Conservation (phyloP, 805 yeast genomes). For the Wickerhamiella cacticola region DNA sequence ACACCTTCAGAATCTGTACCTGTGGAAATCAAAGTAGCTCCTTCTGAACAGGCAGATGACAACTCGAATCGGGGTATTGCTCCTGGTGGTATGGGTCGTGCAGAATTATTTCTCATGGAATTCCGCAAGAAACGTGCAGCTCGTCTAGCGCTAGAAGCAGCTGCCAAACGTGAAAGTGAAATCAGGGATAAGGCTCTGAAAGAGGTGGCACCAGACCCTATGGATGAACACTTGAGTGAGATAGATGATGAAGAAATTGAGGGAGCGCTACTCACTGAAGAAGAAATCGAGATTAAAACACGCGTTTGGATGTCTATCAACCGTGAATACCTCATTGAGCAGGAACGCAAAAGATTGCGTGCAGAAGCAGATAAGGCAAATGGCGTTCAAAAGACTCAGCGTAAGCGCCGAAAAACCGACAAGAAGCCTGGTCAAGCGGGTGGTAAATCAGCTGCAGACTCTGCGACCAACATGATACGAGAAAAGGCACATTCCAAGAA, state of each 20-base stretch:
- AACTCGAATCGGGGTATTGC: too few species aligned
- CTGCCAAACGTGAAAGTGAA: constrained; percentile 18
- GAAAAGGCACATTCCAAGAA: constrained; percentile 74
- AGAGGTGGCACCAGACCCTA: constrained; percentile 28
- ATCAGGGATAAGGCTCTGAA: constrained; percentile 34
- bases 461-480: constrained; percentile 63
- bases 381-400: constrained; percentile 50
- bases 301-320: constrained; percentile 83
- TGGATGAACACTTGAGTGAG: constrained; percentile 48
- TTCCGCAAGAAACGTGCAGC: constrained; percentile 21
- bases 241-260: constrained; percentile 76
- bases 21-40: not conserved
- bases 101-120: constrained; percentile 19
- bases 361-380: constrained; percentile 77
- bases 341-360: constrained; percentile 72
- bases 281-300: constrained; percentile 63
- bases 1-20: too few species aligned
- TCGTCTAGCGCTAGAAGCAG: constrained; percentile 13
- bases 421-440: constrained; percentile 26
- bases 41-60: too few species aligned
- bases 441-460: constrained; percentile 50
- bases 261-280: constrained; percentile 46
- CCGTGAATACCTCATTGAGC: constrained; percentile 72
- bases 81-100: constrained; percentile 17
- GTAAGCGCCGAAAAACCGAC: constrained; percentile 30